Evolutionary conservation across 2,329 filamentous ascomycete genomes (phyloP).

Genomic region (Diplodia seriata): DNA sequence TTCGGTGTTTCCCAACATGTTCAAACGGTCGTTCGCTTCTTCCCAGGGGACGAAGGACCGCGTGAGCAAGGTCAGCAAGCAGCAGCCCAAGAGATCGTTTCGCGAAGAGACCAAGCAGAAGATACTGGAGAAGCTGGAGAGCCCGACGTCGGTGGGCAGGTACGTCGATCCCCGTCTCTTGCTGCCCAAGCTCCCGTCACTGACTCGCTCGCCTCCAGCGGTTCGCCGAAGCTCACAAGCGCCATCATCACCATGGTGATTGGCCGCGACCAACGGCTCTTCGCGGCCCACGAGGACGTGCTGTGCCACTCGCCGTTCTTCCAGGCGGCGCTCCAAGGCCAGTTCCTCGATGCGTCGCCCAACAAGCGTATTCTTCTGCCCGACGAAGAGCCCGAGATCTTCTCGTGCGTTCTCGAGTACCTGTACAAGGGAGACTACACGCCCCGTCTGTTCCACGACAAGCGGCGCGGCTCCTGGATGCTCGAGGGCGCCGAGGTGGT

Average conservation of each 20-base stretch:
- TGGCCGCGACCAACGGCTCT: slow-evolving; percentile 83
- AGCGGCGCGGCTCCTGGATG: slow-evolving; percentile 84
- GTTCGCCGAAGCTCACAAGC: slow-evolving; percentile 62
- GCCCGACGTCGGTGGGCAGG: slow-evolving; percentile 58
- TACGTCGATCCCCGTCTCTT: slow-evolving; percentile 37
- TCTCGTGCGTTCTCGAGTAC: slow-evolving; percentile 93
- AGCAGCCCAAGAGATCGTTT: slow-evolving; percentile 75
- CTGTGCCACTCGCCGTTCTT: slow-evolving; percentile 87
- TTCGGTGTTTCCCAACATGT: slow-evolving; percentile 69
- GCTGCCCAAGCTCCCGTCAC: background rate
- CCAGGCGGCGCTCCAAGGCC: slow-evolving; percentile 71
- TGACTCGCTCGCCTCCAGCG: slow-evolving; percentile 35
- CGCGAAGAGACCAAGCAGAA: slow-evolving; percentile 84
- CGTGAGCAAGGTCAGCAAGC: slow-evolving; percentile 85
- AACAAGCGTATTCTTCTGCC: slow-evolving; percentile 79
- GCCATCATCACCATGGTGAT: slow-evolving; percentile 89
- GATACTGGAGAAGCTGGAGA: slow-evolving; percentile 82
- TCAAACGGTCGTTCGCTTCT: slow-evolving; percentile 85
- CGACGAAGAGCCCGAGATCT: slow-evolving; percentile 85
- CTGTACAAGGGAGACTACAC: slow-evolving; percentile 98
- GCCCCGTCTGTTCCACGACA: slow-evolving; percentile 85
- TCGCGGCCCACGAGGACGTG: slow-evolving; percentile 94
- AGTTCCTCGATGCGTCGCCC: slow-evolving; percentile 68
- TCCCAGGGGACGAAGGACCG: slow-evolving; percentile 68
- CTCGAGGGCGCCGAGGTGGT: slow-evolving; percentile 72